phyloP scores from a whole-genome alignment of 768 basidiomycete species.

The Termitomyces sp. region DNA sequence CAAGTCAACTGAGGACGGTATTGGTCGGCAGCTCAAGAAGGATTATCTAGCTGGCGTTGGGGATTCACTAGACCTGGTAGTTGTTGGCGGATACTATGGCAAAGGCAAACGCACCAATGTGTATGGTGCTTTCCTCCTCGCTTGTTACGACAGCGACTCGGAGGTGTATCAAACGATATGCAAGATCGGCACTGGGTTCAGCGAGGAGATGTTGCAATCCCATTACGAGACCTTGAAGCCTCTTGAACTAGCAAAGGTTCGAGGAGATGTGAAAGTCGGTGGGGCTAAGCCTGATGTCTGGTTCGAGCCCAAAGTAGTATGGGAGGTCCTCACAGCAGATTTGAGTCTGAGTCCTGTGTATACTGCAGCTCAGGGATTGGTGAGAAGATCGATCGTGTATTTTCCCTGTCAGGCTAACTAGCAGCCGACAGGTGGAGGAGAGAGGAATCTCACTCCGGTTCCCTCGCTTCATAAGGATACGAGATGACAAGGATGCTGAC shows the following conservation, averaged over 20 bases:
- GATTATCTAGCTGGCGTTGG: slow-evolving; percentile 96
- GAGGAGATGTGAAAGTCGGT: slow-evolving; percentile 85
- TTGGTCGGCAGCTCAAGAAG: slow-evolving; percentile 81
- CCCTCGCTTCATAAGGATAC: slow-evolving; percentile 87
- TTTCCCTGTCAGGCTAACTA: not conserved
- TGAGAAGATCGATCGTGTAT: slow-evolving; percentile 32
- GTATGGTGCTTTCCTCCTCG: slow-evolving; percentile 96
- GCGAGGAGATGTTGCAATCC: slow-evolving; percentile 80
- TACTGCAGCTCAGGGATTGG: slow-evolving; percentile 89
- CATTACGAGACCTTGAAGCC: slow-evolving; percentile 83
- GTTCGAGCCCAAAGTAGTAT: slow-evolving; percentile 97
- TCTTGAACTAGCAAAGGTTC: slow-evolving; percentile 62
- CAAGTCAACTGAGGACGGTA: slow-evolving; percentile 1
- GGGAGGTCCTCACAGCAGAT: slow-evolving; percentile 98
- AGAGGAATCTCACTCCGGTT: slow-evolving; percentile 95
- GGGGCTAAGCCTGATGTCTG: slow-evolving; percentile 96
- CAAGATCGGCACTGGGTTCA: slow-evolving; percentile 99
- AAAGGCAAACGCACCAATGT: slow-evolving; percentile 97
- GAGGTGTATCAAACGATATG: slow-evolving; percentile 97
- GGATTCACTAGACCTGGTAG: slow-evolving; percentile 95
- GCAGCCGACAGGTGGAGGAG: slow-evolving; percentile 60
- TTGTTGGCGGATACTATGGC: slow-evolving; percentile 97
- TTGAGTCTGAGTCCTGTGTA: slow-evolving; percentile 95
- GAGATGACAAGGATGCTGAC: slow-evolving; percentile 92
- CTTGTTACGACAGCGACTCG: slow-evolving; percentile 92